Evolutionary conservation across 768 basidiomycete genomes (phyloP), one percentile per base, ranked within the genome.

Genomic region (Auricularia sp.): DNA sequence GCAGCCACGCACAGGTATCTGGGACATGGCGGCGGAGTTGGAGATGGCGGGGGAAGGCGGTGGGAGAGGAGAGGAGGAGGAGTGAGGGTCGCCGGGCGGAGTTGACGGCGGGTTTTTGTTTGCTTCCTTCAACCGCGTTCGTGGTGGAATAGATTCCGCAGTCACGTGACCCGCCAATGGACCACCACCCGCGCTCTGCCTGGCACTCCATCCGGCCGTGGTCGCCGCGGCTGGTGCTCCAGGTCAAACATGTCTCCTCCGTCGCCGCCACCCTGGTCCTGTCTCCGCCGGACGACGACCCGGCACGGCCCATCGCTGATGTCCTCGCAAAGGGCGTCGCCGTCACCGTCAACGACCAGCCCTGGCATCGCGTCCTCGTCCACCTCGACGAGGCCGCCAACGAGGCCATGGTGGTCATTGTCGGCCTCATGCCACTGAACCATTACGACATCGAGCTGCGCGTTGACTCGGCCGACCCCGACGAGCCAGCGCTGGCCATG

Each of bases 371-470:
- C 62, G 88, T 91, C 29, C 83, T 92, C 70, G 84, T 91, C 65
- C 85, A 87, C 63, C 84, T 92, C 67, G 87, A 90, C 71, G 91
- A 94, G 54, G 83, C 85, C 63, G 81, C 82, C 0, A 93, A 95
- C 68, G 90, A 96, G 71, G 94, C 92, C 0, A 85, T 95, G 64
- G 92, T 97, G 63, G 90, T 96, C 65, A 84, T 98, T 34, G 94
- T 93, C 66, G 92, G 92, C 1, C 80, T 98, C 58, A 83, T 90
- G 78, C 94, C 93, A 3, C 90, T 90, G 1, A 82, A 90, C 64
- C 90, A 92, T 72, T 97, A 97, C 70, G 93, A 97, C 70, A 86
- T 97, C 62, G 90, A 94, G 70, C 78, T 97, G 11, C 87, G 82
- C 1, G 81, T 95, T 34, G 85, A 88, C 3, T 84, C 85, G 8